Base-by-base conservation (phyloP, 768 basidiomycete genomes). In the Infundibulicybe gibba region DNA sequence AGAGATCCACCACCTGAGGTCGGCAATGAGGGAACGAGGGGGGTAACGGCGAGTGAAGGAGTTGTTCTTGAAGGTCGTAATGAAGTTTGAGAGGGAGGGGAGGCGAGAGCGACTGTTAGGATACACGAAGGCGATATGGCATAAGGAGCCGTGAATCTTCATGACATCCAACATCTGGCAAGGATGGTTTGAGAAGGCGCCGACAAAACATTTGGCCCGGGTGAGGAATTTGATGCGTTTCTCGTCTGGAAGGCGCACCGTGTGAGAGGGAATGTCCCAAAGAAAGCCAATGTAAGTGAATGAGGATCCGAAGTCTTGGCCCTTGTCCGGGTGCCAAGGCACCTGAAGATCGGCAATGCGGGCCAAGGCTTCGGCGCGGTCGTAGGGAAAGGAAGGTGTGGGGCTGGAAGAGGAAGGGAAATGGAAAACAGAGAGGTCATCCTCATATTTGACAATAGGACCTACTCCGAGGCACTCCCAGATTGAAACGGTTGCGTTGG, bases 1-100 rank as follows among this genome's bases (percentile, higher is more conserved):
- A 0, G 20, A 15, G 0, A 25, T 21, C 72, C 72, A 74, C 69
- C 68, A 72, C 2, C 32, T 6, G 0, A 72, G 43, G 31, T 67
- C 64, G 0, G 58, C 40, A 8, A 59, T 44, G 8, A 68, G 41
- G 1, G 55, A 58, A 5, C 14, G 32, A 3, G 58, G 52, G 8
- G 62, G 56, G 45, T 48, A 59, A 0, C 56, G 50, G 0, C 21
- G 19, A 1, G 37, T n/a, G 45, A 49, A 48, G 2, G 45, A 15
- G 32, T 57, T 50, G 9, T 42, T 35, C 13, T 48, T 19, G 55
- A 65, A 68, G 2, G 48, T 35, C 2, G 61, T 44, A 12, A 61
- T 37, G 43, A 63, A 64, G 15, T 49, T 49, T 10, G 55, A 65
- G 2, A 70, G 38, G 2, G 48, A 48, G 3, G 65, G 44, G 2